These are phyloP conservation scores for Globisporangium paroecandrum DNA, from an alignment of 352 stramenopile genomes.

Conservation along the genomic window DNA sequence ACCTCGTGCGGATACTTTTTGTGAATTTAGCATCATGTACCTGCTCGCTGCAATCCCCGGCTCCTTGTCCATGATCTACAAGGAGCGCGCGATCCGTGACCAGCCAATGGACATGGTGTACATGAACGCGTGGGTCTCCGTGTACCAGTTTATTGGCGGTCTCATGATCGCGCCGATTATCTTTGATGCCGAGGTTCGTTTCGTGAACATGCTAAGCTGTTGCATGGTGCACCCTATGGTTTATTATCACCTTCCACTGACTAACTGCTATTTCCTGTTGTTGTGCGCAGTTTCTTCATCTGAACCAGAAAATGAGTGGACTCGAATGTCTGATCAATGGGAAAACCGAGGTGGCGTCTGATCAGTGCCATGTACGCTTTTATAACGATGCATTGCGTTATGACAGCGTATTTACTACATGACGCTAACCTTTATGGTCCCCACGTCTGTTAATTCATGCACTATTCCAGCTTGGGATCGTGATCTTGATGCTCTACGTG, in stretches of 20 bases:
- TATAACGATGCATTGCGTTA: neutral
- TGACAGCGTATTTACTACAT: neutral
- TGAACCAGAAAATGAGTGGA: slow-evolving; percentile 78
- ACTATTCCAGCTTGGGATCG: slow-evolving; percentile 49
- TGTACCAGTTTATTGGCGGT: slow-evolving; percentile 85
- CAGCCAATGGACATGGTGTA: slow-evolving; percentile 88
- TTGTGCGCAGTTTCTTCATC: slow-evolving; percentile 41
- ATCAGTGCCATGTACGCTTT: slow-evolving; percentile 68
- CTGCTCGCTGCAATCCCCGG: slow-evolving; percentile 71
- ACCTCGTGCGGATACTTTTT: slow-evolving; percentile 1
- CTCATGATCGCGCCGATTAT: slow-evolving; percentile 76
- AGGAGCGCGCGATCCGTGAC: slow-evolving; percentile 74
- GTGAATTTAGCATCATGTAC: slow-evolving; percentile 51
- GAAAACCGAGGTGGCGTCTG: slow-evolving; percentile 55
- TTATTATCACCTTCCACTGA: neutral
- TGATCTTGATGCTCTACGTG: slow-evolving; percentile 69
- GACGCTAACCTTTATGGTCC: neutral
- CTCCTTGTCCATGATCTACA: slow-evolving; percentile 85
- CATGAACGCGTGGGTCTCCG: slow-evolving; percentile 82
- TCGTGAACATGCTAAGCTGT: neutral
- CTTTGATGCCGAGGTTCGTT: slow-evolving; percentile 73
- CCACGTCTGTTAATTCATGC: neutral
- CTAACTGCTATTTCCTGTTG: neutral
- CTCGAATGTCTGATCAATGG: slow-evolving; percentile 80
- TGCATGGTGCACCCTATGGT: neutral